Evolutionary conservation across 2,329 filamentous ascomycete species (phyloP).

Genomic region (Penicillium oxalicum): DNA sequence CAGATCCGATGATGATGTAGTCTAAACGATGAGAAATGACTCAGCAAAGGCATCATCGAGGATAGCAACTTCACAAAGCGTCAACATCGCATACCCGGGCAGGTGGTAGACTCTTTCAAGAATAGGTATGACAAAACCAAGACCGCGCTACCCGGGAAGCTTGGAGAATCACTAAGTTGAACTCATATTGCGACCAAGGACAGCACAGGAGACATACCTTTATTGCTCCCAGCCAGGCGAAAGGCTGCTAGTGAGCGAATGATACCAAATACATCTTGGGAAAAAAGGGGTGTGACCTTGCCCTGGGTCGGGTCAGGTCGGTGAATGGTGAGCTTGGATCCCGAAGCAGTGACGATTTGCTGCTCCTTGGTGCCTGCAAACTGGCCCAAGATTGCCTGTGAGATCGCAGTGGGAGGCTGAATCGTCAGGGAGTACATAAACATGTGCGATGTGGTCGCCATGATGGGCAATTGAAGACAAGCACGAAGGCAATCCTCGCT

Average conservation of each 20-base stretch:
- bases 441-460: conserved; percentile 98
- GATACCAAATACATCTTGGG: conserved; percentile 94
- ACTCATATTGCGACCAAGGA: conserved; percentile 26
- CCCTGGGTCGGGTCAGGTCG: conserved; percentile 79
- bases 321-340: conserved; percentile 80
- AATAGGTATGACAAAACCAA: conserved; percentile 27
- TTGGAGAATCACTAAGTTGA: conserved; percentile 68
- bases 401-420: conserved; percentile 82
- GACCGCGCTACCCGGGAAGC: conserved; percentile 51
- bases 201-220: conserved; percentile 62
- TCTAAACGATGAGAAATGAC: conserved; percentile 52
- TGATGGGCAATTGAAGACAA: conserved; percentile 43
- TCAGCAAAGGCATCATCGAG: conserved; percentile 37
- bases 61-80: conserved; percentile 19
- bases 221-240: conserved; percentile 84
- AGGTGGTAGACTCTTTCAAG: conserved; percentile 25
- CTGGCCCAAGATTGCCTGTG: conserved; percentile 86
- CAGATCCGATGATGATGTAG: conserved; percentile 89
- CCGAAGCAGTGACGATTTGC: conserved; percentile 90
- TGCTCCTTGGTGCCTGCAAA: conserved; percentile 96
- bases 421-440: conserved; percentile 97
- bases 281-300: conserved; percentile 77
- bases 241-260: conserved; percentile 85
- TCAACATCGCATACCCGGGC: conserved; percentile 31
- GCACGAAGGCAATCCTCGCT: conserved; percentile 9